Evolutionary conservation across 345 rosid species (phyloP).

Genomic region (Garcia nutans): DNA sequence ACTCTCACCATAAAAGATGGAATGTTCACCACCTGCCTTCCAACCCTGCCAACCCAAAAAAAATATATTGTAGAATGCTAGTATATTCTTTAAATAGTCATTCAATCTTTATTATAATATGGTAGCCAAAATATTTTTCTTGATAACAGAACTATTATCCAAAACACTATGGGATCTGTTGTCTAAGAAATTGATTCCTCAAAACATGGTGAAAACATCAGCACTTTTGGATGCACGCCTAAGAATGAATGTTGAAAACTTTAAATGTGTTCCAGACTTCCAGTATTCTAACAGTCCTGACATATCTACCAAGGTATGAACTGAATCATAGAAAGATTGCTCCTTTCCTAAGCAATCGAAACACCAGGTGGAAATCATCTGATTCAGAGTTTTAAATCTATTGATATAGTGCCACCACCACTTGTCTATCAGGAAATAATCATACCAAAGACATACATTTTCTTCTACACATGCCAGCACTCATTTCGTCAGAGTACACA

Average conservation of each 20-base stretch:
- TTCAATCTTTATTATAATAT: neutral
- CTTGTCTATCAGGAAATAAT: neutral
- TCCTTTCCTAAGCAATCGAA: neutral
- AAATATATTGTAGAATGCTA: neutral
- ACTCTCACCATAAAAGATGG: slow-evolving; percentile 36
- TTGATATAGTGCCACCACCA: neutral
- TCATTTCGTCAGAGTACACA: neutral
- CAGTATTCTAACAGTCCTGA: no score
- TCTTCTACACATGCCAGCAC: neutral
- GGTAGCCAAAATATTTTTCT: neutral
- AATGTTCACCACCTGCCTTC: slow-evolving; percentile 32
- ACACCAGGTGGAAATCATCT: neutral
- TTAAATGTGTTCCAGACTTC: no score
- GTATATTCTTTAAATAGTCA: neutral
- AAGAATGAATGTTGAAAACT: no score
- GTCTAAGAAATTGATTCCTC: neutral
- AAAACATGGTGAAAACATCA: neutral
- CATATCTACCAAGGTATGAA: no score
- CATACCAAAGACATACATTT: neutral
- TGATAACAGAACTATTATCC: neutral
- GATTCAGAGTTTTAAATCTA: neutral
- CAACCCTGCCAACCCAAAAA: slow-evolving; percentile 20
- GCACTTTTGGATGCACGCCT: neutral
- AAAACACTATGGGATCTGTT: neutral
- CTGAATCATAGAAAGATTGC: neutral